Conservation (phyloP, 2,329 filamentous ascomycete genomes). For the Curvularia verruculosa region DNA sequence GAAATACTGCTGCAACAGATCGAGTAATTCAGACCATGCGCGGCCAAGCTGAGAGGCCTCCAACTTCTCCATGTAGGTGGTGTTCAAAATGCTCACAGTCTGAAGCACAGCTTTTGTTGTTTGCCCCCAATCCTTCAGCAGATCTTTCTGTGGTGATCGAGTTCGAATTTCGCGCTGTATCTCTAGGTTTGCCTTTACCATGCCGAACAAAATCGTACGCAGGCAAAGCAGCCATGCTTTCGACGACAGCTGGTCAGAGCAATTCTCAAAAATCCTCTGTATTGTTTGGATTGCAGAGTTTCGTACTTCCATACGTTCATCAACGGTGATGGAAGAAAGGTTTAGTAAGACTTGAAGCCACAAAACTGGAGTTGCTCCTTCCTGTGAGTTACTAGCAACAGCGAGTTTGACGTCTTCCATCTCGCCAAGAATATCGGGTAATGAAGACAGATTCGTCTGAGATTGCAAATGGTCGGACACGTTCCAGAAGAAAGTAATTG, state of each 20-base stretch:
- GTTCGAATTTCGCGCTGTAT: slow-evolving; percentile 30
- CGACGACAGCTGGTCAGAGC: slow-evolving; percentile 77
- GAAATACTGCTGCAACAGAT: slow-evolving; percentile 65
- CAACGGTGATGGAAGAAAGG: slow-evolving; percentile 72
- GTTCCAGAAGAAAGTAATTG: slow-evolving; percentile 95
- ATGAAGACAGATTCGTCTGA: slow-evolving; percentile 50
- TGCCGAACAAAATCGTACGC: slow-evolving; percentile 77
- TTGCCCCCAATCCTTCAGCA: slow-evolving; percentile 46
- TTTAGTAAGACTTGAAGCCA: slow-evolving; percentile 79
- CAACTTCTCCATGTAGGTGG: slow-evolving; percentile 77
- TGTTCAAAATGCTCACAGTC: slow-evolving; percentile 62
- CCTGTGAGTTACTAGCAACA: slow-evolving; percentile 64
- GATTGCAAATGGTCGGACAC: slow-evolving; percentile 82
- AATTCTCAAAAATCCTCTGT: slow-evolving; percentile 88
- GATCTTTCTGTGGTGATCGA: slow-evolving; percentile 22
- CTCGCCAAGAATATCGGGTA: slow-evolving; percentile 34
- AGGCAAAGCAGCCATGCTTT: slow-evolving; percentile 85
- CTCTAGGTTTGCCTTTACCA: slow-evolving; percentile 68
- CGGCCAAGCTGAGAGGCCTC: slow-evolving; percentile 70
- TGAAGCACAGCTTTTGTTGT: slow-evolving; percentile 49
- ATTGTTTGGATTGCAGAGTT: slow-evolving; percentile 92
- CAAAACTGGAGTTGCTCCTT: slow-evolving; percentile 71
- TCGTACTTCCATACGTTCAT: slow-evolving; percentile 75
- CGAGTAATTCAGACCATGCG: slow-evolving; percentile 77
- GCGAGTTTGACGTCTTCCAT: slow-evolving; percentile 60